A percentile compares a stretch with the other conserved stretches of the same genome.
Conservation (phyloP, 129 eudicot genomes). For the Ambrosia artemisiifolia region DNA sequence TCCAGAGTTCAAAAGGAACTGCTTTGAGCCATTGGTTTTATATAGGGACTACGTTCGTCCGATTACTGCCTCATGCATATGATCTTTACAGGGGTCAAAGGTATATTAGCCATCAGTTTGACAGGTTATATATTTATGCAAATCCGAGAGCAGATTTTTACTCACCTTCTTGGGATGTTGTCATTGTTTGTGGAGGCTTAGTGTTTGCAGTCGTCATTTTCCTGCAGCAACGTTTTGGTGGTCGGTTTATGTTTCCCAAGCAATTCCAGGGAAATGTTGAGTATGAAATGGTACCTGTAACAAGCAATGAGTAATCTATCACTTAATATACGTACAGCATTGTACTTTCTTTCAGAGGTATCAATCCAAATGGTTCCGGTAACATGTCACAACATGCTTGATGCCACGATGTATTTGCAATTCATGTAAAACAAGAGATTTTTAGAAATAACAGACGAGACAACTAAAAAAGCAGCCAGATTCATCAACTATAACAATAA, state of each 20-base stretch:
- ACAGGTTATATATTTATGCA: conserved; percentile 48
- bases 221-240: conserved; percentile 74
- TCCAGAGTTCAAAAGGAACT: conserved; percentile 43
- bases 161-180: conserved; percentile 58
- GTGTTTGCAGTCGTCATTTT: conserved; percentile 40
- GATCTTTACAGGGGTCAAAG: conserved; percentile 54
- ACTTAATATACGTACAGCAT: conserved; percentile 3
- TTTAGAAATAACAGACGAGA: neutral
- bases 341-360: neutral
- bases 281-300: conserved; percentile 52
- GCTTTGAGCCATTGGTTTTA: conserved; percentile 50
- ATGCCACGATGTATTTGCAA: neutral
- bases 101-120: conserved; percentile 23
- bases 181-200: conserved; percentile 46
- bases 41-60: conserved; percentile 60
- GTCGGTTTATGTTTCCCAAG: conserved; percentile 45
- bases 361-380: neutral
- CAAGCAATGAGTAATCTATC: conserved; percentile 12
- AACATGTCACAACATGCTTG: neutral
- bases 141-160: conserved; percentile 47
- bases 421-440: neutral
- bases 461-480: neutral
- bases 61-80: conserved; percentile 61
- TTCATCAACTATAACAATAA: neutral
- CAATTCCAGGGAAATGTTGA: conserved; percentile 40